A percentile compares a stretch with the other conserved stretches of the same genome.
phyloP scores from a whole-genome alignment of 202 grass and related monocot species.

The Saccharum hybrid region DNA sequence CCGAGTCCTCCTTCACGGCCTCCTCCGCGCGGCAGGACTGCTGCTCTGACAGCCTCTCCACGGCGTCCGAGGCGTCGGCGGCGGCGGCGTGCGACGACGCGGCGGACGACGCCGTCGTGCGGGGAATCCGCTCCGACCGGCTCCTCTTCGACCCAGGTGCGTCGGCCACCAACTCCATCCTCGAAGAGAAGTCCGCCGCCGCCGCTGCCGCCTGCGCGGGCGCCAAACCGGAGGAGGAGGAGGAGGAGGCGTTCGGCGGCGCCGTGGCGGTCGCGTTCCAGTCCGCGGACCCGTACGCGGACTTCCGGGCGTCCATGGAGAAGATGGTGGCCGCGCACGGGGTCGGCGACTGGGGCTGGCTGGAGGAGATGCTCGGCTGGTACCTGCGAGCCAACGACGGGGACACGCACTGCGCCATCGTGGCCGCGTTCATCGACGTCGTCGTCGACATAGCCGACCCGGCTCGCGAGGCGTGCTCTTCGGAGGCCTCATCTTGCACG shows the following conservation, averaged over 20 bases:
- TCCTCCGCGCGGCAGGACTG: constrained; percentile 57
- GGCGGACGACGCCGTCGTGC: constrained; percentile 52
- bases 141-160: constrained; percentile 69
- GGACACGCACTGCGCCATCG: constrained; percentile 63
- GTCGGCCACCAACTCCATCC: constrained; percentile 64
- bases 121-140: constrained; percentile 60
- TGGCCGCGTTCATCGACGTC: constrained; percentile 83
- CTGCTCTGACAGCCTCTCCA: constrained; percentile 62
- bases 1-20: constrained; percentile 61
- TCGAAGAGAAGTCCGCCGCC: constrained; percentile 29
- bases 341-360: constrained; percentile 60
- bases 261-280: constrained; percentile 69
- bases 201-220: background rate
- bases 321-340: constrained; percentile 78
- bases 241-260: constrained; percentile 42
- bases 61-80: constrained; percentile 52
- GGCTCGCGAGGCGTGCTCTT: constrained; percentile 39
- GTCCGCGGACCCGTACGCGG: constrained; percentile 74
- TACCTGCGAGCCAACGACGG: constrained; percentile 70
- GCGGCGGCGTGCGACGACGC: background rate
- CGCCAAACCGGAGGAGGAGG: background rate
- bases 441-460: constrained; percentile 60
- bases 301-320: constrained; percentile 79
- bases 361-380: constrained; percentile 85
- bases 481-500: constrained; percentile 36